These are phyloP conservation scores for Gracilaria domingensis DNA, from an alignment of 23 red algal species.

Conservation along the genomic window DNA sequence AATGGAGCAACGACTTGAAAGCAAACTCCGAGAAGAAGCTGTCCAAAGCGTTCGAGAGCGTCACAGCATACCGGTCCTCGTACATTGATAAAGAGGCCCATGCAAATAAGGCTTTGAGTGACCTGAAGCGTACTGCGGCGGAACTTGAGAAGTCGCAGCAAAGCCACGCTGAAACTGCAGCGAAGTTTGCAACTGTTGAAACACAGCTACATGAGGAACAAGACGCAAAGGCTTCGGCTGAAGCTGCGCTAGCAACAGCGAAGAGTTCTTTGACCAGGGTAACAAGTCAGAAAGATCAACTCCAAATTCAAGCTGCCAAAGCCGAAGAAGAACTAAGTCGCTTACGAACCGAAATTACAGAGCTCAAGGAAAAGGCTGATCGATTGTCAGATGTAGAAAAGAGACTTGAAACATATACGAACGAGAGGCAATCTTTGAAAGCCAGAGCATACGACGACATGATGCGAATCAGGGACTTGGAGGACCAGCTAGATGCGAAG, in stretches of 20 bases:
- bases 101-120: constrained; percentile 51
- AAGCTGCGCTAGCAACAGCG: constrained; percentile 43
- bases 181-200: constrained; percentile 44
- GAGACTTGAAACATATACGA: constrained; percentile 19
- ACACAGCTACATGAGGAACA: constrained; percentile 53
- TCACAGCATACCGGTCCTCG: constrained; percentile 55
- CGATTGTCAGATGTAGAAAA: constrained; percentile 21
- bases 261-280: constrained; percentile 38
- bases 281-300: constrained; percentile 42
- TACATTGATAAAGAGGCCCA: constrained; percentile 64
- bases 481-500: constrained; percentile 51
- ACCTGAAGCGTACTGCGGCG: constrained; percentile 28
- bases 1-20: constrained; percentile 75
- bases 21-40: constrained; percentile 73
- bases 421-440: constrained; percentile 57
- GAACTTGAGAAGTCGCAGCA: constrained; percentile 28
- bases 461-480: constrained; percentile 64
- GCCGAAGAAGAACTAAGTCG: constrained; percentile 53
- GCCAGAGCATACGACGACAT: constrained; percentile 75
- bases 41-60: constrained; percentile 53
- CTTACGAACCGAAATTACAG: constrained; percentile 23
- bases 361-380: constrained; percentile 8
- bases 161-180: constrained; percentile 52
- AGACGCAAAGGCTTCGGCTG: constrained; percentile 30
- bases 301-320: constrained; percentile 6